Base-by-base conservation (phyloP, 176 grass and related monocot genomes). In the Triticum timopheevii region DNA sequence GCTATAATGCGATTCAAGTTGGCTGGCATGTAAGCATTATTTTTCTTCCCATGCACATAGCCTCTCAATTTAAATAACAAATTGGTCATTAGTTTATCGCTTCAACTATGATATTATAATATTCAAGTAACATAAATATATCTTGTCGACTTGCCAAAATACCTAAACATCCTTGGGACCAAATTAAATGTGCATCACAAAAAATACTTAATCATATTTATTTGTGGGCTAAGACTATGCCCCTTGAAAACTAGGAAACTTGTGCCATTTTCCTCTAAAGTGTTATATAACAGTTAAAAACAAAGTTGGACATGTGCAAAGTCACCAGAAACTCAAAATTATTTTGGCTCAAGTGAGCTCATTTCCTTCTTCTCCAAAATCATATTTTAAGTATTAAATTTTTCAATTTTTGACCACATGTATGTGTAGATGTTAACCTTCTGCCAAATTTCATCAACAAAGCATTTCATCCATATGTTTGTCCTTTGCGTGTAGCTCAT, bases 21-120 rank as follows among this genome's bases (percentile, higher is more conserved):
- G 81, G 81, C 0, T 83, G 81, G 81, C 81, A 83, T 38, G 81
- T 83, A 83, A 72, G 66, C 2, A 12, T 3, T 3, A 61, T 71
- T 50, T 50, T 16, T 47, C 8, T 39, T 71, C 38, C 68, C 22
- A 49, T 49, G 11, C 19, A 39, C 19, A 40, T 12, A 71, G 19
- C 16, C 8, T 66, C 17, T 45, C 15, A 15, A 47, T 11, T 39
- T 1, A 42, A 42, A 44, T 6, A 13, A 42, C 42, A 23, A 40
- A 13, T 23, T 23, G 5, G 69, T 20, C 22, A 72, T 42, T 47
- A 47, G 1, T 71, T 0, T 23, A 40, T 23, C 7, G 10, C 69
- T 40, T 39, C 20, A 40, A 13, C 2, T 40, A 23, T 72, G 36
- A 23, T 72, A 13, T 23, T 13, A 1, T 10, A 72, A 13, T 72